Percentiles rank a stretch among this genome's conserved stretches.
These are phyloP conservation scores for Penicillium pulvis DNA, from an alignment of 495 filamentous ascomycete species.

Conservation along the genomic window DNA sequence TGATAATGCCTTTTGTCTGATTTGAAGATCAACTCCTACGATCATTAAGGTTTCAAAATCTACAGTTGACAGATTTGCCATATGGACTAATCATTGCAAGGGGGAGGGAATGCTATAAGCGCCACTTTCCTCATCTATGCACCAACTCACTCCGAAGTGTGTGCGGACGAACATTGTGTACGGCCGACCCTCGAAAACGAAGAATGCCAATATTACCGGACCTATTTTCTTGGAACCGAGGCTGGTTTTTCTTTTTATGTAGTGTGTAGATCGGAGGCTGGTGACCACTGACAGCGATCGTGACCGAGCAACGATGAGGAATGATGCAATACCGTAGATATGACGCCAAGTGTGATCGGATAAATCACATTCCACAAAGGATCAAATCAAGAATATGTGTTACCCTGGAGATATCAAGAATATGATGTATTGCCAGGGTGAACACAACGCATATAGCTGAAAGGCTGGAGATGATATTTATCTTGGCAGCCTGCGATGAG, in stretches of 20 bases:
- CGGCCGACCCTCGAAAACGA: neutral
- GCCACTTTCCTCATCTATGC: neutral
- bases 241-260: neutral
- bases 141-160: too few relatives aligned
- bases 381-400: neutral
- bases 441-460: neutral
- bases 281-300: too few relatives aligned
- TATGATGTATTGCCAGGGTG: neutral
- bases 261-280: neutral
- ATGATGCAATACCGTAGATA: slow-evolving; percentile 9
- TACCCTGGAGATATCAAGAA: slow-evolving; percentile 1
- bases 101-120: slow-evolving; percentile 7
- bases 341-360: neutral
- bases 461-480: neutral
- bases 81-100: neutral
- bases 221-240: neutral
- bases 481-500: too few relatives aligned
- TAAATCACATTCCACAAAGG: slow-evolving; percentile 8
- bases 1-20: neutral
- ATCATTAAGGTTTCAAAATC: neutral
- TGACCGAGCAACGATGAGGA: neutral
- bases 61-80: neutral
- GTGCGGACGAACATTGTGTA: neutral
- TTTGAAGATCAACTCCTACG: neutral
- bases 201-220: neutral